Evolutionary conservation across 768 basidiomycete species (phyloP).

Genomic region (Auricularia sp.): DNA sequence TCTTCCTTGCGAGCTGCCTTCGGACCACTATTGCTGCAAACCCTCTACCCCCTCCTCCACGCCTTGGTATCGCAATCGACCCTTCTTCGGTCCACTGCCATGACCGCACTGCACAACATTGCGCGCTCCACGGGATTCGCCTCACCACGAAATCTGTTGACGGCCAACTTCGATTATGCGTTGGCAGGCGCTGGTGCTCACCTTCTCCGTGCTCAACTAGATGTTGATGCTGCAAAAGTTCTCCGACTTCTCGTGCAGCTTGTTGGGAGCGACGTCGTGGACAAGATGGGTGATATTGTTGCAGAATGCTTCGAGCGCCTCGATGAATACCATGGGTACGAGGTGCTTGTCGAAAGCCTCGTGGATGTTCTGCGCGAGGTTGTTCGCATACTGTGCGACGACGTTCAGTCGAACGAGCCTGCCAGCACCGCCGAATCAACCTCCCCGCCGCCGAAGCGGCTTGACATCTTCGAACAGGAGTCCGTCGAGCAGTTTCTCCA

Average conservation of each 20-base stretch:
- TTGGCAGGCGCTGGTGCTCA: conserved; percentile 83
- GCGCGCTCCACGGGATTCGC: conserved; percentile 75
- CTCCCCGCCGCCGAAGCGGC: not conserved
- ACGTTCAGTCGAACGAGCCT: conserved; percentile 26
- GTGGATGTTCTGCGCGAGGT: conserved; percentile 82
- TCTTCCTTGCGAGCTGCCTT: conserved; percentile 67
- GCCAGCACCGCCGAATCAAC: not conserved
- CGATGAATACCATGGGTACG: conserved; percentile 93
- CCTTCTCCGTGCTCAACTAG: conserved; percentile 69
- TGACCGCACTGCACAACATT: conserved; percentile 60
- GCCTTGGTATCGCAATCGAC: conserved; percentile 66
- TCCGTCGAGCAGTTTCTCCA: conserved; percentile 31
- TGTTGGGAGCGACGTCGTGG: conserved; percentile 78
- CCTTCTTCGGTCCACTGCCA: conserved; percentile 64
- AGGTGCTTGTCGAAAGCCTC: conserved; percentile 72
- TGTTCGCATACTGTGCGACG: conserved; percentile 60
- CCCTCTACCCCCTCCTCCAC: conserved; percentile 78
- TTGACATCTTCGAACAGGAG: conserved; percentile 9
- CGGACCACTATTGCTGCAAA: conserved; percentile 59
- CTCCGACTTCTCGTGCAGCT: conserved; percentile 75
- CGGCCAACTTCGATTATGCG: conserved; percentile 95
- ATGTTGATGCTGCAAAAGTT: conserved; percentile 82
- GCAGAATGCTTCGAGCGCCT: conserved; percentile 96
- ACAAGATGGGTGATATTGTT: conserved; percentile 85
- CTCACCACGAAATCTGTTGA: conserved; percentile 75